Conservation (phyloP, 495 filamentous ascomycete genomes). For the Darksidea phi region DNA sequence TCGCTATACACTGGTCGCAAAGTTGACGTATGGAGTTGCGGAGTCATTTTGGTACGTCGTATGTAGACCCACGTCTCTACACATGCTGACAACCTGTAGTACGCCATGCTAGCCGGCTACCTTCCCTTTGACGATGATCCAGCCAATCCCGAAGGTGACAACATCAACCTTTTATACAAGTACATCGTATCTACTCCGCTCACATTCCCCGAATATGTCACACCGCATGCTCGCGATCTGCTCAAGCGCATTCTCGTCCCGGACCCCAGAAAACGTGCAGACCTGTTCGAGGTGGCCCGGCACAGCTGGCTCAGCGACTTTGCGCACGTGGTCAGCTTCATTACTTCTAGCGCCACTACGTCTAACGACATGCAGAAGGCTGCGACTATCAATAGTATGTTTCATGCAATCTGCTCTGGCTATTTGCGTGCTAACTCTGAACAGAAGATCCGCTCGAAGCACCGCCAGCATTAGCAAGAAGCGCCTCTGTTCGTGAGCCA, state of each 20-base stretch:
- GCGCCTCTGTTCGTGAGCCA: slow-evolving; percentile 88
- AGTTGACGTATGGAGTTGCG: slow-evolving; percentile 99
- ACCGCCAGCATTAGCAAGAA: slow-evolving; percentile 66
- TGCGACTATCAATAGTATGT: slow-evolving; percentile 66
- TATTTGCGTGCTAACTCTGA: slow-evolving; percentile 37
- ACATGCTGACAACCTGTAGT: slow-evolving; percentile 54
- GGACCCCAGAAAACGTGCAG: slow-evolving; percentile 88
- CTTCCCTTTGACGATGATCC: slow-evolving; percentile 99
- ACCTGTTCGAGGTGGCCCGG: slow-evolving; percentile 94
- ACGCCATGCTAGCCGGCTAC: slow-evolving; percentile 98
- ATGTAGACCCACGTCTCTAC: neutral
- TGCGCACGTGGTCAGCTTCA: slow-evolving; percentile 89
- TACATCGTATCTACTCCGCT: slow-evolving; percentile 98
- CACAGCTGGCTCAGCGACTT: slow-evolving; percentile 99
- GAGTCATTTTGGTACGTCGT: slow-evolving; percentile 88
- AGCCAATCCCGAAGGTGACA: slow-evolving; percentile 97
- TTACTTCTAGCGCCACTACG: slow-evolving; percentile 91
- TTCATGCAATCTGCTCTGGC: neutral
- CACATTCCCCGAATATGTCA: slow-evolving; percentile 98
- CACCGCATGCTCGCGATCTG: slow-evolving; percentile 91
- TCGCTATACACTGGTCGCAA: slow-evolving; percentile 95
- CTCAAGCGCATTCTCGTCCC: slow-evolving; percentile 93
- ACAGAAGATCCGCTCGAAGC: slow-evolving; percentile 57
- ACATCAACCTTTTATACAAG: slow-evolving; percentile 98
- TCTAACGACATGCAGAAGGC: slow-evolving; percentile 81